A percentile compares a stretch with the other conserved stretches of the same genome.
Evolutionary conservation across 2,329 filamentous ascomycete genomes (phyloP).

Genomic region (Ascochyta lentis): DNA sequence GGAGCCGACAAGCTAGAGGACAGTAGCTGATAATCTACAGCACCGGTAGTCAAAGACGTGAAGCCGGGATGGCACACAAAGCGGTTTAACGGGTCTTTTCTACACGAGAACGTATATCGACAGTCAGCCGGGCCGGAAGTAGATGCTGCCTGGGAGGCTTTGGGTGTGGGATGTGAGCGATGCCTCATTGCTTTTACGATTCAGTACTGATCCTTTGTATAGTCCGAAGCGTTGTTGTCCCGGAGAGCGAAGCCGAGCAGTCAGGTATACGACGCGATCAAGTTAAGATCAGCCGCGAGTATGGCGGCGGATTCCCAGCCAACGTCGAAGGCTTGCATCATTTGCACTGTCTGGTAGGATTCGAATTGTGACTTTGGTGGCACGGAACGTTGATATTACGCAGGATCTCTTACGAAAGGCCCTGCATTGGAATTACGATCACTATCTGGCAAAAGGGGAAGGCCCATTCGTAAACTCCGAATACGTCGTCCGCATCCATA

Average conservation of each 20-base stretch:
- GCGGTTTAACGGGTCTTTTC: slow-evolving; percentile 64
- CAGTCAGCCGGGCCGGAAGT: slow-evolving; percentile 59
- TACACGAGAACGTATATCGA: slow-evolving; percentile 62
- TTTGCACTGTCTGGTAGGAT: slow-evolving; percentile 62
- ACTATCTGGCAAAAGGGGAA: slow-evolving; percentile 59
- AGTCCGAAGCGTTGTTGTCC: slow-evolving; percentile 55
- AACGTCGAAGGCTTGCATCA: slow-evolving; percentile 65
- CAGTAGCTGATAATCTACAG: slow-evolving; percentile 16
- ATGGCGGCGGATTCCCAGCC: slow-evolving; percentile 66
- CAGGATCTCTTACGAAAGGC: slow-evolving; percentile 66
- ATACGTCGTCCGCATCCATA: slow-evolving; percentile 61
- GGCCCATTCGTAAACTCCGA: slow-evolving; percentile 65
- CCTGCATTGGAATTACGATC: slow-evolving; percentile 65
- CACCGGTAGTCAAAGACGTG: slow-evolving; percentile 50
- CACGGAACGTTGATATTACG: slow-evolving; percentile 14
- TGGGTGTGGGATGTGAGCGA: slow-evolving; percentile 59
- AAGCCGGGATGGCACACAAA: slow-evolving; percentile 51
- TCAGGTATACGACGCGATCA: slow-evolving; percentile 62
- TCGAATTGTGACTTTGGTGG: neutral
- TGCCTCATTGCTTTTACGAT: neutral
- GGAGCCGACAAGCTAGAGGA: neutral
- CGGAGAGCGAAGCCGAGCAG: slow-evolving; percentile 55
- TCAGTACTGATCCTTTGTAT: neutral
- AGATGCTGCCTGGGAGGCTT: slow-evolving; percentile 63
- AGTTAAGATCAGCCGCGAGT: slow-evolving; percentile 61